These are phyloP conservation scores for Pseudocercospora eumusae DNA, from an alignment of 2,329 filamentous ascomycete species.

Conservation along the genomic window DNA sequence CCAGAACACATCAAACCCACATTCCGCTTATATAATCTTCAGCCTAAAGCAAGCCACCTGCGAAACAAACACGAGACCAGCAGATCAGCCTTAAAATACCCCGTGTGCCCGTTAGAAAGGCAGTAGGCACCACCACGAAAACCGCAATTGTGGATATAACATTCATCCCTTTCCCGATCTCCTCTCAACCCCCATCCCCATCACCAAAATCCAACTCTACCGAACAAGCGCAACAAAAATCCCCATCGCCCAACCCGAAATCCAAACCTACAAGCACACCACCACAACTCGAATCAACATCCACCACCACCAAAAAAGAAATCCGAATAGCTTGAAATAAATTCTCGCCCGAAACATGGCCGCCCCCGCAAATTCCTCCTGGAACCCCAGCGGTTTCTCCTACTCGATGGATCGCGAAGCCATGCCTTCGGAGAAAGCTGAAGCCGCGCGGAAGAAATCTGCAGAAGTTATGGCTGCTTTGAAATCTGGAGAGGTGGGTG, in stretches of 20 bases:
- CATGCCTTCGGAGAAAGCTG: conserved; percentile 33
- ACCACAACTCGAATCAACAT: background rate
- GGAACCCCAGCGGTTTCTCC: conserved; percentile 25
- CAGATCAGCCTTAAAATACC: background rate
- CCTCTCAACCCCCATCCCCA: background rate
- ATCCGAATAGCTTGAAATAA: background rate
- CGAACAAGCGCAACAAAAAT: background rate
- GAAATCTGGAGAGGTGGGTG: conserved; percentile 32
- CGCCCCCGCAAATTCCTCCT: conserved; percentile 25
- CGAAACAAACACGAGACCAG: background rate
- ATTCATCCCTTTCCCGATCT: conserved; percentile 1
- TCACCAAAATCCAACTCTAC: background rate
- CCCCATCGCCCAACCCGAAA: background rate
- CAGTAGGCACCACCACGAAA: background rate
- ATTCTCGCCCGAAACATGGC: conserved; percentile 17
- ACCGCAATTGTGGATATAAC: conserved; percentile 7
- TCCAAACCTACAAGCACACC: background rate
- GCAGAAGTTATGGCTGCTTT: conserved; percentile 34
- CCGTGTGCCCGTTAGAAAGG: background rate
- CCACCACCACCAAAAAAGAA: background rate
- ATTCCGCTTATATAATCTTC: background rate
- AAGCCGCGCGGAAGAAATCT: conserved; percentile 28
- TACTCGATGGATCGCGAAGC: conserved; percentile 25
- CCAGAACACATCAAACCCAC: conserved; percentile 2
- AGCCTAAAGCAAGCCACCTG: conserved; percentile 1